Conservation (phyloP, 345 rosid species). For the Bruguiera gymnorhiza region DNA sequence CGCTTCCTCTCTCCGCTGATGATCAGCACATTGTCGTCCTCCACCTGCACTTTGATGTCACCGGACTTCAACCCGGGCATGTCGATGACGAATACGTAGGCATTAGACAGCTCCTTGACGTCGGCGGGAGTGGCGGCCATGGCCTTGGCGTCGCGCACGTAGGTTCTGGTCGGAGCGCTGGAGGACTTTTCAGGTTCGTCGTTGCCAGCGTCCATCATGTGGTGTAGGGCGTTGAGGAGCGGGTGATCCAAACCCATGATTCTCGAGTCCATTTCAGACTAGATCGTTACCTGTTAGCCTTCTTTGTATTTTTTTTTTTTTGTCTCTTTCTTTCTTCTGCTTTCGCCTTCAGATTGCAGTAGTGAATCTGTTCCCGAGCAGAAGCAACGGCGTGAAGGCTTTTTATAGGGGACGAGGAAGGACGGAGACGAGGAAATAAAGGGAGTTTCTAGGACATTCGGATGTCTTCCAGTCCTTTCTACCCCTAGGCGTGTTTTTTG, state of each 20-base stretch:
- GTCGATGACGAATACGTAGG: constrained; percentile 61
- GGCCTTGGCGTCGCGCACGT: constrained; percentile 64
- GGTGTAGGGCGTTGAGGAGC: neutral
- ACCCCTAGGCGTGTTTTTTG: too few species aligned
- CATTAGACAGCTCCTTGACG: constrained; percentile 49
- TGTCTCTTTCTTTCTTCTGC: too few species aligned
- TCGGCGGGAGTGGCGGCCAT: constrained; percentile 90
- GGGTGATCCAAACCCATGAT: neutral
- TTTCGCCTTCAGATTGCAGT: too few species aligned
- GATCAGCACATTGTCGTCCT: constrained; percentile 66
- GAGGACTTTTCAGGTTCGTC: neutral
- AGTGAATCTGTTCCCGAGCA: neutral
- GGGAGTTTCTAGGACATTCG: neutral
- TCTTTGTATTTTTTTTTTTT: too few species aligned
- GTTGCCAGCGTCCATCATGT: neutral
- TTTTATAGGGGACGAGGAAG: neutral
- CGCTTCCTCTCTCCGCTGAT: constrained; percentile 64
- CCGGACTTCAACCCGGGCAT: constrained; percentile 75
- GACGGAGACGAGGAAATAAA: neutral
- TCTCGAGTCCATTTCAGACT: neutral
- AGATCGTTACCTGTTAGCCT: too few species aligned
- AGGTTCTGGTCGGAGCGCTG: constrained; percentile 42
- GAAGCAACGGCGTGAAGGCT: neutral
- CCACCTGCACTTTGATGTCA: constrained; percentile 72
- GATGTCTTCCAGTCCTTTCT: neutral